Base-by-base conservation (phyloP, 2,329 filamentous ascomycete species). In the Epichloe sibirici region DNA sequence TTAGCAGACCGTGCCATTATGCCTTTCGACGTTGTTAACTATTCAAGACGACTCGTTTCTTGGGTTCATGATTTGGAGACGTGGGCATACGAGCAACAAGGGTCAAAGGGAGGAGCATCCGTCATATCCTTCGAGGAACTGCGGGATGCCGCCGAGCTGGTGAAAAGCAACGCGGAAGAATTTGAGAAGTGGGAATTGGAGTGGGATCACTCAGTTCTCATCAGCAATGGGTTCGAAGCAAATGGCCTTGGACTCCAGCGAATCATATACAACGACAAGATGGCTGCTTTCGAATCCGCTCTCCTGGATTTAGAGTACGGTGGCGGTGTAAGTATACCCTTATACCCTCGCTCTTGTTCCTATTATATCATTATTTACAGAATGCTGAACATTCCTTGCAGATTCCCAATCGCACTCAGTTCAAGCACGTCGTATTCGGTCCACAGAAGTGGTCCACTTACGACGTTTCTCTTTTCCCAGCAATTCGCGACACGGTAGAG, bases 391-490 rank as follows among this genome's bases (percentile, higher is more conserved):
- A 53, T 35, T 13, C 6, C 8, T 3, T 25, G 53, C 47, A 90
- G 86, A 78, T 95, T 4, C 87, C 88, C 40, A 88, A 88, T 60
- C 83, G 91, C 57, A 87, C 86, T 5, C 93, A 97, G 69, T 98
- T 90, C 76, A 95, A 94, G 68, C 93, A 96, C 68, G 78, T 94
- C 63, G 72, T 98, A 53, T 95, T 90, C 65, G 91, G 87, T 2
- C 93, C 93, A 0, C 81, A 88, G 62, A 73, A 81, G 3, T 90
- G 88, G 85, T 83, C 83, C 7, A 60, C 59, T 48, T 60, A 66
- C 48, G 63, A 66, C 49, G 62, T 61, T 47, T 62, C 64, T 43
- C 62, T 64, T 55, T 71, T 71, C 70, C 91, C 91, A 0, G 85
- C 84, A n/a, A 86, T 96, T 52, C 78, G 88, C 53, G 90, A 96